Evolutionary conservation across 805 yeast species (phyloP).

Genomic region (Candida piceae): DNA sequence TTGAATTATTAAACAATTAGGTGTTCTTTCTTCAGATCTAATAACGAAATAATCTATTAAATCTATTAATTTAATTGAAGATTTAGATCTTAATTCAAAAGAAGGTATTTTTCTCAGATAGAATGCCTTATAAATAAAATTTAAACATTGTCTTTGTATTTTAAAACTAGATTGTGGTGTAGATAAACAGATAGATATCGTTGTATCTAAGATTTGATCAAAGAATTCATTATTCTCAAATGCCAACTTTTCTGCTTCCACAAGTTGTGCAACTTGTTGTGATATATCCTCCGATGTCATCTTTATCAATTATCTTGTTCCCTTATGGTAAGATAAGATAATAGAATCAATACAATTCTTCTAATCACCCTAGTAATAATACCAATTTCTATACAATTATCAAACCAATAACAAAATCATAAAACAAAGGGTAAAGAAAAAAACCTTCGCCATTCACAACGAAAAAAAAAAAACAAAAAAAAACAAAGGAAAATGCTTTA

Average conservation of each 20-base stretch:
- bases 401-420: too few relatives aligned
- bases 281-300: too few relatives aligned
- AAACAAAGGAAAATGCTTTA: too few relatives aligned
- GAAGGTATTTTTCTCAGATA: conserved; percentile 17
- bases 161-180: conserved; percentile 10
- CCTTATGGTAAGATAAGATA: too few relatives aligned
- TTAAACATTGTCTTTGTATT: conserved; percentile 21
- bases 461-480: too few relatives aligned
- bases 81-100: conserved; percentile 15
- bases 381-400: too few relatives aligned
- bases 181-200: conserved; percentile 17
- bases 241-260: conserved; percentile 19
- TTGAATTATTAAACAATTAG: conserved; percentile 18
- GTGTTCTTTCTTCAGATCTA: conserved; percentile 15
- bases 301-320: too few relatives aligned
- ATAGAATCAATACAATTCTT: too few relatives aligned
- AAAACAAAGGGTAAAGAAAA: too few relatives aligned
- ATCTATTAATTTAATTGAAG: conserved; percentile 18
- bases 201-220: conserved; percentile 18
- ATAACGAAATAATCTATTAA: conserved; percentile 20
- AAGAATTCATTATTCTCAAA: conserved; percentile 17
- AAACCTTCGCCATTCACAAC: too few relatives aligned
- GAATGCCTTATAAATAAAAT: conserved; percentile 23
- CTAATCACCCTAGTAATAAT: too few relatives aligned
- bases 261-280: conserved; percentile 14